Conservation (phyloP, 352 stramenopile species). For the Phytophthora cryptogea region DNA sequence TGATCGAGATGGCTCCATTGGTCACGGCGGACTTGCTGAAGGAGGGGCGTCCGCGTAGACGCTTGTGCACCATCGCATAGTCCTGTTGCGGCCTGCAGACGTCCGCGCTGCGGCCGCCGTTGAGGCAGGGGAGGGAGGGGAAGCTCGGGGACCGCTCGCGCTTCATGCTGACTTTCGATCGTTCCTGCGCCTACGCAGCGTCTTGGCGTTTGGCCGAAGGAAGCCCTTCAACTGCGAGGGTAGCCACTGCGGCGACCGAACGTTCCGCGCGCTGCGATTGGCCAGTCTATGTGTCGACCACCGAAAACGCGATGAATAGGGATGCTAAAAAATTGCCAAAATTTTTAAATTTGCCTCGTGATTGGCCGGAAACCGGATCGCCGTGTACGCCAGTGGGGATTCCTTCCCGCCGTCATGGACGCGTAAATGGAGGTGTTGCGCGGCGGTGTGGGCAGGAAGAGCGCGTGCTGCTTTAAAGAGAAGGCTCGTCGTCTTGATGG, state of each 20-base stretch:
- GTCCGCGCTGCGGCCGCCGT: conserved; percentile 23
- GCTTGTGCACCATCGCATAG: conserved; percentile 47
- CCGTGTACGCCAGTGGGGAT: background rate
- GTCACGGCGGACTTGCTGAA: conserved; percentile 14
- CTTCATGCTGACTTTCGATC: conserved; percentile 41
- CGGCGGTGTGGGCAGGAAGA: no score
- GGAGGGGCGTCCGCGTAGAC: conserved; percentile 33
- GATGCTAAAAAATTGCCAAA: background rate
- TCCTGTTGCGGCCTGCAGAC: conserved; percentile 37
- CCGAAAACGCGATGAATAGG: conserved; percentile 3
- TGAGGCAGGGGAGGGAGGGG: conserved; percentile 28
- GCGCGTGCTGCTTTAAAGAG: no score
- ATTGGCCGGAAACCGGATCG: conserved; percentile 6
- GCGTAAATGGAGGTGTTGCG: no score
- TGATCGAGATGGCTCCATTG: conserved; percentile 1
- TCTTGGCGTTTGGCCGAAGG: background rate
- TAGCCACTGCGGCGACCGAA: conserved; percentile 8
- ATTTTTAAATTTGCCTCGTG: conserved; percentile 5
- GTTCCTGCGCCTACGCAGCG: background rate
- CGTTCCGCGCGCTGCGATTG: conserved; percentile 15
- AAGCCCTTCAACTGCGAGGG: background rate
- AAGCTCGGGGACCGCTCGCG: conserved; percentile 46
- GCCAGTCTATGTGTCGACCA: background rate
- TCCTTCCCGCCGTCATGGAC: no score
- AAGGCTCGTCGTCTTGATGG: no score